phyloP scores from a whole-genome alignment of 345 rosid genomes.

The Syzygium jambos region DNA sequence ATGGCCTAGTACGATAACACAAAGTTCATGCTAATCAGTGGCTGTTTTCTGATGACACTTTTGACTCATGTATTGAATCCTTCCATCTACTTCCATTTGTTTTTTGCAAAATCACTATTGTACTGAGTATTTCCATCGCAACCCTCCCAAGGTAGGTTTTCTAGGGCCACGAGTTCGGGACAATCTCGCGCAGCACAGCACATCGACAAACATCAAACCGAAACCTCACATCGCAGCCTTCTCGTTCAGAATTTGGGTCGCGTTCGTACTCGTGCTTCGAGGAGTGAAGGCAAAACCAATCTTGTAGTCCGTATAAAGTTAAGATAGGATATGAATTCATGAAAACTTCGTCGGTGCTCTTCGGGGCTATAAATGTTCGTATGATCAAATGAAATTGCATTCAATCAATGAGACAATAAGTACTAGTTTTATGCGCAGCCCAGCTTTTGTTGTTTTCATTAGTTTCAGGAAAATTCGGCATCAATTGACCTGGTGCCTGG shows the following conservation, averaged over 20 bases:
- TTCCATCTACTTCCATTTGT: not conserved
- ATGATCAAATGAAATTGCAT: not conserved
- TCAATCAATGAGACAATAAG: not conserved
- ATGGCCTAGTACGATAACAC: not conserved
- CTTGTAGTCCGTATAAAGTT: not conserved
- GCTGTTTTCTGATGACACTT: not conserved
- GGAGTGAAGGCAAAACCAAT: not conserved
- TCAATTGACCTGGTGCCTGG: not conserved
- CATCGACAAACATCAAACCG: not conserved
- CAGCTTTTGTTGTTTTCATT: not conserved
- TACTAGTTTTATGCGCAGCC: not conserved
- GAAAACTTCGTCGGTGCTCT: not conserved
- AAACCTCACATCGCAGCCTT: not conserved
- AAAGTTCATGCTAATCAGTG: not conserved
- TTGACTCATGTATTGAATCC: not conserved
- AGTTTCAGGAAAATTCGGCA: not conserved
- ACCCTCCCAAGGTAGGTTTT: not conserved
- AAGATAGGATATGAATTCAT: not conserved
- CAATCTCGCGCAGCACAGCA: not conserved
- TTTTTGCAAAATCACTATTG: not conserved
- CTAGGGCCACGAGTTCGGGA: not conserved
- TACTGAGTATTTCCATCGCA: not conserved
- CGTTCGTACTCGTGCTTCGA: not conserved
- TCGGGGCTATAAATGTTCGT: not conserved
- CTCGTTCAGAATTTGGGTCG: accelerated